Evolutionary conservation across 2,329 filamentous ascomycete genomes (phyloP).

Genomic region (Coniella lustricola): DNA sequence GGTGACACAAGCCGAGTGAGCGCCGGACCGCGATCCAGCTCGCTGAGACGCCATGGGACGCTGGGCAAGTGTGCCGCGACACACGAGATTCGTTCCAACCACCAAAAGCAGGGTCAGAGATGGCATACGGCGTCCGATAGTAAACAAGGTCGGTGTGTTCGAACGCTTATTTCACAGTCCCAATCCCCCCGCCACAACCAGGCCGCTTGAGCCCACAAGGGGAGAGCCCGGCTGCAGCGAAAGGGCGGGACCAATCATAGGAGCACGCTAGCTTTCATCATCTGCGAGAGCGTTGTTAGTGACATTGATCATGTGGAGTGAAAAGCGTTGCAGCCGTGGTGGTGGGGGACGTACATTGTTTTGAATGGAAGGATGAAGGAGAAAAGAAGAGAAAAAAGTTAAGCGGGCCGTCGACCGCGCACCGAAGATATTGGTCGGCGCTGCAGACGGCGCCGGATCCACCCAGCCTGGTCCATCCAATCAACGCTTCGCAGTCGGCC

Average conservation of each 20-base stretch:
- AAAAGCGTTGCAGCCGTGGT: conserved; percentile 8
- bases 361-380: conserved; percentile 97
- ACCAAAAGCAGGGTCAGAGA: conserved; percentile 71
- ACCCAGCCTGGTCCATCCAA: neutral
- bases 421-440: conserved; percentile 12
- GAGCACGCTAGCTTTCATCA: conserved; percentile 99
- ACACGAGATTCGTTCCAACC: conserved; percentile 22
- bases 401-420: conserved; percentile 20
- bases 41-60: neutral
- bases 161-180: conserved; percentile 96
- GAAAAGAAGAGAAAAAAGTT: conserved; percentile 40
- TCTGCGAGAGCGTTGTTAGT: conserved; percentile 50
- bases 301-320: neutral
- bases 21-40: neutral
- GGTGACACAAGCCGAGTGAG: too few relatives aligned
- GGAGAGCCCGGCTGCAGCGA: conserved; percentile 73
- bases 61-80: neutral
- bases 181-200: conserved; percentile 55
- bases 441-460: conserved; percentile 5
- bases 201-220: conserved; percentile 85
- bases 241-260: conserved; percentile 71
- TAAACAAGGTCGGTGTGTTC: conserved; percentile 98
- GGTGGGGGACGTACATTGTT: conserved; percentile 65
- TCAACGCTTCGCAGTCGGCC: neutral
- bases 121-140: conserved; percentile 95